Evolutionary conservation across 1,139 yeast species (phyloP), one percentile per base, ranked within the genome.

Genomic region (Saccharomyces pastorianus): DNA sequence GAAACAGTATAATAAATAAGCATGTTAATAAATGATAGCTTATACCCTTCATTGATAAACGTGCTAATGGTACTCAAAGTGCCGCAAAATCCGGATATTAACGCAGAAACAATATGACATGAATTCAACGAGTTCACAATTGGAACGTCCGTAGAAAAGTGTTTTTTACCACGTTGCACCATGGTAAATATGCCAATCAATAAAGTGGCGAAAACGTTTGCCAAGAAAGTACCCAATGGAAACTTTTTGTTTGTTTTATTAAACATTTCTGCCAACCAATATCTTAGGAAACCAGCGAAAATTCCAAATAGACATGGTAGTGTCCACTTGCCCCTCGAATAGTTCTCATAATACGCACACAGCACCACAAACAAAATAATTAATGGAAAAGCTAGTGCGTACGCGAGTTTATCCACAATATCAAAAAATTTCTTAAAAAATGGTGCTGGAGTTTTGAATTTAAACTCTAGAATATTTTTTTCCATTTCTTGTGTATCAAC

Each of bases 201-300:
- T 0, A 77, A 49, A 0, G 85, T 76, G 0, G 90, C 96, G 0
- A 73, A 23, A 1, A 81, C 59, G 65, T 91, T 91, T 5, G 86
- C 90, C 0, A 76, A 49, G 57, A 84, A 85, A 0, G 99, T 91
- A 0, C 98, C 98, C 52, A 77, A 34, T 11, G 88, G 90, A 69
- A 85, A 85, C 59, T 71, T 65, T 6, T 68, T 60, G 9, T 59
- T 34, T 20, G 51, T 59, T 0, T 75, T 67, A 62, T 84, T 86
- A 31, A 84, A 69, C 53, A 67, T 63, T 52, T 76, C 76, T 9
- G 88, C 75, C 6, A 83, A 62, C 61, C 77, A 76, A 66, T 69
- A 88, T 48, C 98, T 72, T 2, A 75, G 49, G 55, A 79, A 70
- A 2, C 67, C 51, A 2, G 70, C 72, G 38, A 63, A 59, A 9